These are phyloP conservation scores for Aspergillus kassunensis DNA, from an alignment of 495 filamentous ascomycete genomes.

Conservation along the genomic window DNA sequence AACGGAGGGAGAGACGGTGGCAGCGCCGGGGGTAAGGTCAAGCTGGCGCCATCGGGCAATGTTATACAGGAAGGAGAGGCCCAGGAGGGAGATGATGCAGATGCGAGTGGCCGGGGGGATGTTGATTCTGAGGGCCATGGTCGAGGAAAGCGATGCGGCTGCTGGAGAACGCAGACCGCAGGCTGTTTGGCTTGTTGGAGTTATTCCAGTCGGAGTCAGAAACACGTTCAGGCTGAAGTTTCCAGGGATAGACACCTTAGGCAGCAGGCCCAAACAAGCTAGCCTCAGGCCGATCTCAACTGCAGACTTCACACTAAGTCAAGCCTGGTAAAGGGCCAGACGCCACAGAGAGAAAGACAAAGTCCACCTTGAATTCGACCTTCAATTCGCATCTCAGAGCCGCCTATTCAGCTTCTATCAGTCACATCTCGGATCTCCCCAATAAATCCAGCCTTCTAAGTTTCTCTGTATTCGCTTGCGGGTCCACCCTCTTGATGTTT, in stretches of 20 bases:
- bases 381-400: conserved; percentile 22
- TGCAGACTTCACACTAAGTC: conserved; percentile 20
- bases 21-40: conserved; percentile 53
- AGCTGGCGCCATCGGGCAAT: conserved; percentile 55
- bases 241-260: neutral
- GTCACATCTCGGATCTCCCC: neutral
- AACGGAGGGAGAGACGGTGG: conserved; percentile 54
- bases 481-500: conserved; percentile 26
- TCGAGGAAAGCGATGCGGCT: conserved; percentile 29
- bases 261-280: neutral
- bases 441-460: neutral
- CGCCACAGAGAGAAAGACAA: conserved; percentile 22
- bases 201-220: too few species aligned
- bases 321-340: conserved; percentile 25
- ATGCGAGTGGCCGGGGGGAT: conserved; percentile 86
- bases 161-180: conserved; percentile 26
- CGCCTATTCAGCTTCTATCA: conserved; percentile 13
- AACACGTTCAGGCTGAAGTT: neutral
- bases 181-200: too few species aligned
- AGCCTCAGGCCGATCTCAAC: conserved; percentile 11
- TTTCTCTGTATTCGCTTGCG: conserved; percentile 22
- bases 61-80: conserved; percentile 78
- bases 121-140: conserved; percentile 82
- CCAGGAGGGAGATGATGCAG: conserved; percentile 67
- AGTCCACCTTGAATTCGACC: conserved; percentile 6